phyloP scores from a whole-genome alignment of 805 yeast genomes.

The Groenewaldozyma tartarivorans region DNA sequence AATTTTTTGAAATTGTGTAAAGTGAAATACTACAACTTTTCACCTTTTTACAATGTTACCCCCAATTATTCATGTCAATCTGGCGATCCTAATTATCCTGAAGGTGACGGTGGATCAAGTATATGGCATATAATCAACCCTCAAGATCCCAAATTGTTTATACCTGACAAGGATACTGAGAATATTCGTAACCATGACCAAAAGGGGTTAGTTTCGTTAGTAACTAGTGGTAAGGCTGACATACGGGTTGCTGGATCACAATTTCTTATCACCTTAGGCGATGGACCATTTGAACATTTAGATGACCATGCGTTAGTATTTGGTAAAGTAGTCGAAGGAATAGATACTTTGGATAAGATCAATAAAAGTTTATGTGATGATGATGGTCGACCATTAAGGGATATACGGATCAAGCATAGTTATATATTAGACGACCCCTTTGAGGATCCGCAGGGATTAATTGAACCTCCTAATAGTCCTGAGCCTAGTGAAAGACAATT shows the following conservation, averaged over 20 bases:
- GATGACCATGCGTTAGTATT: slow-evolving; percentile 27
- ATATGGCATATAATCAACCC: slow-evolving; percentile 24
- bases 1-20: slow-evolving; percentile 49
- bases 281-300: slow-evolving; percentile 16
- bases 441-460: slow-evolving; percentile 27
- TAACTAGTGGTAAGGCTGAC: slow-evolving; percentile 11
- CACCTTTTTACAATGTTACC: slow-evolving; percentile 39
- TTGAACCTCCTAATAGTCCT: slow-evolving; percentile 27
- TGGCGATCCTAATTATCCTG: slow-evolving; percentile 43
- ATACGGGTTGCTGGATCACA: slow-evolving; percentile 27
- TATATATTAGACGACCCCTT: slow-evolving; percentile 48
- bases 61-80: slow-evolving; percentile 32
- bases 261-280: slow-evolving; percentile 30
- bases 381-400: slow-evolving; percentile 34
- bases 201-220: slow-evolving; percentile 31
- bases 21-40: slow-evolving; percentile 40
- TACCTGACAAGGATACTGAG: slow-evolving; percentile 21
- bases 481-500: slow-evolving; percentile 30
- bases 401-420: slow-evolving; percentile 43
- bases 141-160: slow-evolving; percentile 10
- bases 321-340: slow-evolving; percentile 45
- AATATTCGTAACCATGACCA: slow-evolving; percentile 18
- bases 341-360: slow-evolving; percentile 36
- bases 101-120: slow-evolving; percentile 24
- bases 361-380: slow-evolving; percentile 34